Evolutionary conservation across 2,329 filamentous ascomycete species (phyloP).

Genomic region (Karstenula rhodostoma): DNA sequence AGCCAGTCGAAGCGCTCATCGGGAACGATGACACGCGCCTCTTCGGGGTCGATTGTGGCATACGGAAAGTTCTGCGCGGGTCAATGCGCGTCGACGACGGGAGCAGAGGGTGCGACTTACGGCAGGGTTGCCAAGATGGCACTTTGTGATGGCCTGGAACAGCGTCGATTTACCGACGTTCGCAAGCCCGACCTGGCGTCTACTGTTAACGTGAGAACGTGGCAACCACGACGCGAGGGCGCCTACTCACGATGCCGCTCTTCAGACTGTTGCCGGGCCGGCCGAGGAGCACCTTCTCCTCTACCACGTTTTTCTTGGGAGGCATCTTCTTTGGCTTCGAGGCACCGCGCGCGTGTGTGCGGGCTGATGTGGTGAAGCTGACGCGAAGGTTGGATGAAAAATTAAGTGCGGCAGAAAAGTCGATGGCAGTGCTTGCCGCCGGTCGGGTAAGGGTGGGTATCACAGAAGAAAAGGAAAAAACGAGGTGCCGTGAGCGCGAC

Average conservation of each 20-base stretch:
- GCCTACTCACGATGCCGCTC: slow-evolving; percentile 93
- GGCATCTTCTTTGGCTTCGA: slow-evolving; percentile 78
- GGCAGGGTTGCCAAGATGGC: slow-evolving; percentile 94
- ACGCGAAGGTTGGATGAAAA: slow-evolving; percentile 52
- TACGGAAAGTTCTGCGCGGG: slow-evolving; percentile 88
- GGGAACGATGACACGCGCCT: slow-evolving; percentile 95
- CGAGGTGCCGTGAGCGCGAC: slow-evolving; percentile 50
- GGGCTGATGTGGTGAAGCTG: slow-evolving; percentile 52
- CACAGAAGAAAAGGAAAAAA: slow-evolving; percentile 59
- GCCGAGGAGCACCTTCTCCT: slow-evolving; percentile 97
- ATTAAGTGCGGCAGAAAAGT: slow-evolving; percentile 47
- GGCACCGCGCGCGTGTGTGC: slow-evolving; percentile 63
- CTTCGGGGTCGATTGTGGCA: slow-evolving; percentile 98
- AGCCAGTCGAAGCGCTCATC: slow-evolving; percentile 98
- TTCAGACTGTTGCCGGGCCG: slow-evolving; percentile 97
- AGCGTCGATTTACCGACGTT: slow-evolving; percentile 99
- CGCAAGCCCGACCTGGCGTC: slow-evolving; percentile 86
- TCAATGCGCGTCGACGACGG: slow-evolving; percentile 22
- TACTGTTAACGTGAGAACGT: slow-evolving; percentile 54
- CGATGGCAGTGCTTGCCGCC: slow-evolving; percentile 59
- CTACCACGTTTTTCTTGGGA: slow-evolving; percentile 89
- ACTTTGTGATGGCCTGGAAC: slow-evolving; percentile 99
- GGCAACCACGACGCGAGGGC: slow-evolving; percentile 45
- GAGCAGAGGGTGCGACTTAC: slow-evolving; percentile 59
- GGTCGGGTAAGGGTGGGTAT: slow-evolving; percentile 61